phyloP scores from a whole-genome alignment of 225 moss, liverwort and hornwort genomes.

The Bryoerythrophyllum caledonicum region DNA sequence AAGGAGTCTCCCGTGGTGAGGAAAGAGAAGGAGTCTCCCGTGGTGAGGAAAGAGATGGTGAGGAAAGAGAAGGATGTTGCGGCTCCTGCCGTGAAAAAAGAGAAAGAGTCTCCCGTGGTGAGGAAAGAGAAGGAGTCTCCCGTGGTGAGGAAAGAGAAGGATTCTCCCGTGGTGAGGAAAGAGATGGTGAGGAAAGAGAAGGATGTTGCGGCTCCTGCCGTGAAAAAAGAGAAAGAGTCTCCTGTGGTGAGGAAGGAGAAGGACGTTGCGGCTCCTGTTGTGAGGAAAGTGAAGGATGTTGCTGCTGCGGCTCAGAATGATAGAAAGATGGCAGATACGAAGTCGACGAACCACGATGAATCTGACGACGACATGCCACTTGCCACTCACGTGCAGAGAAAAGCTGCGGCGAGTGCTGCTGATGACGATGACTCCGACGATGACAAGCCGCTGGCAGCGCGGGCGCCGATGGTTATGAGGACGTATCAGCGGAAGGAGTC shows the following conservation, averaged over 20 bases:
- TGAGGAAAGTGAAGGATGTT: neutral
- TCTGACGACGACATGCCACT: slow-evolving; percentile 58
- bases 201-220: neutral
- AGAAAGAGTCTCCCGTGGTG: slow-evolving; percentile 15
- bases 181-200: neutral
- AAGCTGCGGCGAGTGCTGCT: slow-evolving; percentile 17
- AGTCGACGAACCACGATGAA: slow-evolving; percentile 14
- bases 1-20: neutral
- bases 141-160: neutral
- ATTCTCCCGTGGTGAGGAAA: too few species aligned
- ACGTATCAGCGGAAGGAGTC: slow-evolving; percentile 58
- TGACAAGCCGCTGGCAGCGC: slow-evolving; percentile 52
- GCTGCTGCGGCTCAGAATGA: neutral
- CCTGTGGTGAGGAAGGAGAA: slow-evolving; percentile 20
- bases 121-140: slow-evolving; percentile 21
- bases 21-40: neutral
- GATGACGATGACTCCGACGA: slow-evolving; percentile 63
- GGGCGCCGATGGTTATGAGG: slow-evolving; percentile 26
- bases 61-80: neutral
- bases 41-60: neutral
- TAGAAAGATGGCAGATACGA: neutral
- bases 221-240: slow-evolving; percentile 7
- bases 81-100: neutral
- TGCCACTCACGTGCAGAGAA: slow-evolving; percentile 27
- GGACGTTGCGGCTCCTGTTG: neutral